Conservation (phyloP, 2,329 filamentous ascomycete species). For the Endothia cerciana region DNA sequence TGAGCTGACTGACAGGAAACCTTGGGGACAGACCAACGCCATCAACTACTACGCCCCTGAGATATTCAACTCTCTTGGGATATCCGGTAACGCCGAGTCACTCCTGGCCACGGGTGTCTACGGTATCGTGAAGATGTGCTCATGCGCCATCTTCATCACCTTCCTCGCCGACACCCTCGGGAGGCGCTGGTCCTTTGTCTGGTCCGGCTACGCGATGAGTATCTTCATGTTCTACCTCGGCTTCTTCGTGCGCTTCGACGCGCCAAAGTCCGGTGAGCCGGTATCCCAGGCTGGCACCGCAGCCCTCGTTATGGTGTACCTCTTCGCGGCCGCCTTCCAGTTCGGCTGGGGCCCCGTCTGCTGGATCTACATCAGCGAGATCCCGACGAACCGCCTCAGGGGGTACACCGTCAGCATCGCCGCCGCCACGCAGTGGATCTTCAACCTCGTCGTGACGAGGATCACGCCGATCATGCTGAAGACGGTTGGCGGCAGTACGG, state of each 20-base stretch:
- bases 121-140: slow-evolving; percentile 63
- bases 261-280: slow-evolving; percentile 41
- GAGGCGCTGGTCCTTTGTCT: slow-evolving; percentile 57
- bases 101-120: slow-evolving; percentile 68
- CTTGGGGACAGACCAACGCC: slow-evolving; percentile 31
- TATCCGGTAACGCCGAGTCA: slow-evolving; percentile 51
- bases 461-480: slow-evolving; percentile 65
- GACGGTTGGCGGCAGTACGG: slow-evolving; percentile 32
- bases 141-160: slow-evolving; percentile 61
- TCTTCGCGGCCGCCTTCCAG: slow-evolving; percentile 66
- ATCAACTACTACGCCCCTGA: slow-evolving; percentile 42
- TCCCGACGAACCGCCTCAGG: slow-evolving; percentile 61
- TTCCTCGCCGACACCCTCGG: slow-evolving; percentile 66
- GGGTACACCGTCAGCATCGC: slow-evolving; percentile 64
- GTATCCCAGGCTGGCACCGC: slow-evolving; percentile 54
- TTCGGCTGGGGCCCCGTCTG: slow-evolving; percentile 66
- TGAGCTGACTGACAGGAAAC: background rate
- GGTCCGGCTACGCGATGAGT: slow-evolving; percentile 47
- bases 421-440: slow-evolving; percentile 66
- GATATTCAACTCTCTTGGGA: slow-evolving; percentile 41
- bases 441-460: slow-evolving; percentile 66
- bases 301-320: slow-evolving; percentile 62
- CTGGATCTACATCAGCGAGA: slow-evolving; percentile 68
- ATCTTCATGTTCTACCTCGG: slow-evolving; percentile 63
- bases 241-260: slow-evolving; percentile 58